Base-by-base conservation (phyloP, 768 basidiomycete species). In the Boletales sp. region DNA sequence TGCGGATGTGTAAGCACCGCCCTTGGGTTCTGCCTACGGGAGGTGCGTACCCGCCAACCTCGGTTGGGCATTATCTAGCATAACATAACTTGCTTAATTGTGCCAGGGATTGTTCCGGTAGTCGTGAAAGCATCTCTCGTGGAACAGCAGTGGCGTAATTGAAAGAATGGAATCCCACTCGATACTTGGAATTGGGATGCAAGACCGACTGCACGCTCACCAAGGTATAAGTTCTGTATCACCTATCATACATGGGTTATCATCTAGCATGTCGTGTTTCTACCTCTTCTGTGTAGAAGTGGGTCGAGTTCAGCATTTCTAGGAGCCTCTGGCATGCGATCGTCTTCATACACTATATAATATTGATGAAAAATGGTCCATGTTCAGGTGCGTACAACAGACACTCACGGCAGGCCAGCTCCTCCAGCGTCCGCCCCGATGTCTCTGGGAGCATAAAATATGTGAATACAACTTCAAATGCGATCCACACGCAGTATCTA, bases 11-110 rank as follows among this genome's bases (percentile, higher is more conserved):
- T 18, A 74, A 74, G 0, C 74, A 81, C 21, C 59, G 62, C 1
- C 53, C 49, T 13, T 81, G 77, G 60, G 44, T 60, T 7, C 62
- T 88, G 31, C 77, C 81, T 3, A 86, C 84, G 1, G 87, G 87
- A 72, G 86, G 87, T 86, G 51, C 46, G 77, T 65, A 21, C 30
- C 14, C n/a, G 2, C 33, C 14, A 21, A 21, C 21, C 21, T 21
- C 21, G 21, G 5, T 8, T 33, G n/a, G 19, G 33, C 15, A 17
- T 17, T 17, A 14, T 18, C 12, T 9, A 31, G 19, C 9, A 8
- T 14, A 5, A 21, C 8, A 44, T 44, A 17, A 47, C 10, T 21
- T 1, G 17, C 18, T 19, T 48, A 9, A 30, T 40, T 28, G 4
- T 38, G 6, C 11, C 33, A 67, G 65, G 65, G 3, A 53, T 67